Evolutionary conservation across 2,329 filamentous ascomycete genomes (phyloP).

Genomic region (Aulographum hederae): DNA sequence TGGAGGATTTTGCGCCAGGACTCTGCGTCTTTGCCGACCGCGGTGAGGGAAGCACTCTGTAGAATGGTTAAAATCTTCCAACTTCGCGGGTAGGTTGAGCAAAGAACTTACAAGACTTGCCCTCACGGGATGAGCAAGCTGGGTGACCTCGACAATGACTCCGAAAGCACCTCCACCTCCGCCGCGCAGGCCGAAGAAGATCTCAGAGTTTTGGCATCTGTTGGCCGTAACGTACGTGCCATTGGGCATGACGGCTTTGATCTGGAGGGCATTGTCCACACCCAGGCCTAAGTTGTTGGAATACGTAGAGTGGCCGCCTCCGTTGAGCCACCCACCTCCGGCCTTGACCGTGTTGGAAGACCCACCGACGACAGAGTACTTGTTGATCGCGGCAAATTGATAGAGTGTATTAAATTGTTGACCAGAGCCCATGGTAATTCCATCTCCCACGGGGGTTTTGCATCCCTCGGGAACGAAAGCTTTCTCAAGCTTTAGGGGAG

Average conservation of each 20-base stretch:
- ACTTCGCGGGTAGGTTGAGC: too few relatives aligned
- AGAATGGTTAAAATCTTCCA: too few relatives aligned
- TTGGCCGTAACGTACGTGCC: conserved; percentile 1
- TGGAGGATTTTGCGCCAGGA: too few relatives aligned
- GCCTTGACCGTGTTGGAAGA: conserved; percentile 7
- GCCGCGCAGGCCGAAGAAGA: conserved; percentile 15
- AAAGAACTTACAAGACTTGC: not conserved
- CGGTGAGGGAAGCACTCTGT: too few relatives aligned
- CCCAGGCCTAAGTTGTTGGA: not conserved
- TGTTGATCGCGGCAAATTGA: not conserved
- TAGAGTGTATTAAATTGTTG: not conserved
- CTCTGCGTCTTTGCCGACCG: too few relatives aligned
- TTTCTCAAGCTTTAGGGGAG: not conserved
- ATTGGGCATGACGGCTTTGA: conserved; percentile 4
- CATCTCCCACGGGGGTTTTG: not conserved
- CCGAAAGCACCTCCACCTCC: conserved; percentile 8
- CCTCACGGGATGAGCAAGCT: conserved; percentile 10
- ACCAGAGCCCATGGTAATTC: not conserved
- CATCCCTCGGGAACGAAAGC: not conserved
- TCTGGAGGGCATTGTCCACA: conserved; percentile 3
- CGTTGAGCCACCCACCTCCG: not conserved
- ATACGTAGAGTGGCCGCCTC: not conserved
- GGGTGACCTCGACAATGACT: conserved; percentile 4
- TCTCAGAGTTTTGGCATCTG: conserved; percentile 9
- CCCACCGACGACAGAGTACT: conserved; percentile 9